These are phyloP conservation scores for Starmerella vaccinii DNA, from an alignment of 805 yeast species.

Conservation along the genomic window DNA sequence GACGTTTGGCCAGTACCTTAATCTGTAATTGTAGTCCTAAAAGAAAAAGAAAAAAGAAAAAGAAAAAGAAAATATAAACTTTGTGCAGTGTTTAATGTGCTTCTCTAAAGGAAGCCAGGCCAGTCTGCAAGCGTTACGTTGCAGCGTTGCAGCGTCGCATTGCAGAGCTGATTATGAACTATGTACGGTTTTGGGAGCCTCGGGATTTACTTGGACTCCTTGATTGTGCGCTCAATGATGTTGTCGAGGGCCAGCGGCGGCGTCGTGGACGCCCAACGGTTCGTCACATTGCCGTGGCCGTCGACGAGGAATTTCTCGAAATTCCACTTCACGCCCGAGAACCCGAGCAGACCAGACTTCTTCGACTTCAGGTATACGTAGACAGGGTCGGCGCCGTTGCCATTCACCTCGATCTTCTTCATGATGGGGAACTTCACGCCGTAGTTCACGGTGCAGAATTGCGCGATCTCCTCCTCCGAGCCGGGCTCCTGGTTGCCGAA, in stretches of 20 bases:
- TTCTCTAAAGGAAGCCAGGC: too few relatives aligned
- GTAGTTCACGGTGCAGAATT: conserved; percentile 67
- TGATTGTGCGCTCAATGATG: conserved; percentile 6
- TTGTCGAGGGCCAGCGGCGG: conserved; percentile 46
- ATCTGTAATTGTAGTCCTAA: not conserved
- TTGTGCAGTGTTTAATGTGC: not conserved
- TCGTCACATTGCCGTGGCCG: conserved; percentile 46
- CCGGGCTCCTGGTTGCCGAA: conserved; percentile 76
- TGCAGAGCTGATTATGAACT: too few relatives aligned
- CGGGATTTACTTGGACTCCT: not conserved
- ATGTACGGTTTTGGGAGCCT: too few relatives aligned
- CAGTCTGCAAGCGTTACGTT: too few relatives aligned
- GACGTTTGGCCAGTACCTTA: not conserved
- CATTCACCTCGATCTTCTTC: conserved; percentile 84
- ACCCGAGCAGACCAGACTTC: conserved; percentile 53
- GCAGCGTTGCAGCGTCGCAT: too few relatives aligned
- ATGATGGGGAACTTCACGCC: conserved; percentile 88
- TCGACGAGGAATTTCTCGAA: conserved; percentile 63
- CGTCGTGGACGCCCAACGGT: conserved; percentile 56
- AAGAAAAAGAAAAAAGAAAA: too few relatives aligned
- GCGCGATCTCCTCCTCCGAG: conserved; percentile 53
- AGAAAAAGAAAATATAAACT: not conserved
- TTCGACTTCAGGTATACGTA: conserved; percentile 62
- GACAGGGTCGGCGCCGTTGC: conserved; percentile 67
- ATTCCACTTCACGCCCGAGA: conserved; percentile 67